Evolutionary conservation across 2,329 filamentous ascomycete species (phyloP), one percentile per base, ranked within the genome.

Genomic region (Tolypocladium album): DNA sequence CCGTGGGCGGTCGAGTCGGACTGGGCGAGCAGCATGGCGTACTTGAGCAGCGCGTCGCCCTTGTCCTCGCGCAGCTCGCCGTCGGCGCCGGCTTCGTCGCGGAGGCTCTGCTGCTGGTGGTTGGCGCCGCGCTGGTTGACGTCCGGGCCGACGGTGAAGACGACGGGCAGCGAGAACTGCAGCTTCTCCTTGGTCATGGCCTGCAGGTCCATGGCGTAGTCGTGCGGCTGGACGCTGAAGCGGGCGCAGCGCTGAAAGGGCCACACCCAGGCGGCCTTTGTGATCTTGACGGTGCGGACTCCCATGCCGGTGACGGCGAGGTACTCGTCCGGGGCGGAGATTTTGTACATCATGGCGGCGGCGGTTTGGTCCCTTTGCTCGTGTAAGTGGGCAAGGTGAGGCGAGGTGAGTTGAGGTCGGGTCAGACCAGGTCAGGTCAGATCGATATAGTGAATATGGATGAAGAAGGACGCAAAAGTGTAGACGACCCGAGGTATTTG

Each of bases 171-270:
- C 6, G 86, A 80, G 71, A 94, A 92, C 64, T 92, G 88, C 3
- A 94, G 81, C 72, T 95, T 95, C 76, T 95, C 91, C 67, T 87
- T 85, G 22, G 90, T 95, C 90, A 95, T 96, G 60, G 90, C 90
- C 70, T 92, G 89, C 1, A 95, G 78, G 60, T 86, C 86, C 81
- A 95, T 89, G 61, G 83, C 84, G 74, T 94, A 93, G 74, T 95
- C 90, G 69, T 90, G 89, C 0, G 88, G 88, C 64, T 87, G 87
- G 67, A 89, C 86, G 63, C 79, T 83, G 72, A 84, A 84, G 67
- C 80, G 79, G 60, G 75, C 79, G 72, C 76, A 85, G 69, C 85
- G 82, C 74, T 92, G 88, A 64, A 89, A 84, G 59, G 88, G 88
- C 74, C 80, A 82, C 22, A 91, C 80, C 76, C 88, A 86, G 59